phyloP scores from a whole-genome alignment of 352 stramenopile genomes.

The Phytophthora cactorum region DNA sequence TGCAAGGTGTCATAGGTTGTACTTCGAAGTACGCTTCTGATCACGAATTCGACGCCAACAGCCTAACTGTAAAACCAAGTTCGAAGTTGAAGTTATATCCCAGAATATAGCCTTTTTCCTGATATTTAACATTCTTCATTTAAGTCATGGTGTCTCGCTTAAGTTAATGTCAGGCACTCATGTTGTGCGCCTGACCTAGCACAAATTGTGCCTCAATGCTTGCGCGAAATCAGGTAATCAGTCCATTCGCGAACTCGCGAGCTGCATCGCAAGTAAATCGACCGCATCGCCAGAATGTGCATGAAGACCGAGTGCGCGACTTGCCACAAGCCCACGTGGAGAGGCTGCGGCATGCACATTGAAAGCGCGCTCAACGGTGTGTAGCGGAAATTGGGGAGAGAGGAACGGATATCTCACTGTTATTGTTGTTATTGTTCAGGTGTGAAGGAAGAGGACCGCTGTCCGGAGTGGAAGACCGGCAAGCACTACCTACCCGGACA shows the following conservation, averaged over 20 bases:
- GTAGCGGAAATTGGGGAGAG: background rate
- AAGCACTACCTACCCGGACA: constrained; percentile 47
- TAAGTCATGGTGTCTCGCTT: background rate
- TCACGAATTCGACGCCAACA: too few relatives aligned
- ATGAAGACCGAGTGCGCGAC: constrained; percentile 64
- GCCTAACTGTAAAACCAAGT: too few relatives aligned
- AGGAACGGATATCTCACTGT: background rate
- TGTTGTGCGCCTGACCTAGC: background rate
- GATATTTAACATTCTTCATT: too few relatives aligned
- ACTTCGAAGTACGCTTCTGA: too few relatives aligned
- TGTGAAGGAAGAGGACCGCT: constrained; percentile 53
- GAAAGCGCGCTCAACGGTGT: constrained; percentile 53
- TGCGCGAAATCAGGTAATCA: constrained; percentile 5
- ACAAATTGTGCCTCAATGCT: background rate
- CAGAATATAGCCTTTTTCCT: background rate
- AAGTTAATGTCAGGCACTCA: background rate
- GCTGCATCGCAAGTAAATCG: constrained; percentile 10
- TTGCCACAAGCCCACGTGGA: constrained; percentile 71
- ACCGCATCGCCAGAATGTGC: constrained; percentile 45
- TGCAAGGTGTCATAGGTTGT: too few relatives aligned
- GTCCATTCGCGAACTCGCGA: constrained; percentile 29
- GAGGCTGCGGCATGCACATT: constrained; percentile 65
- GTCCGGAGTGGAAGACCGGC: constrained; percentile 59
- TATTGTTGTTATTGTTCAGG: constrained; percentile 15
- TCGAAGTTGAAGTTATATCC: background rate